Percentiles rank a stretch among this genome's conserved stretches.
Evolutionary conservation across 768 basidiomycete genomes (phyloP).

Genomic region (Pisolithus albus): DNA sequence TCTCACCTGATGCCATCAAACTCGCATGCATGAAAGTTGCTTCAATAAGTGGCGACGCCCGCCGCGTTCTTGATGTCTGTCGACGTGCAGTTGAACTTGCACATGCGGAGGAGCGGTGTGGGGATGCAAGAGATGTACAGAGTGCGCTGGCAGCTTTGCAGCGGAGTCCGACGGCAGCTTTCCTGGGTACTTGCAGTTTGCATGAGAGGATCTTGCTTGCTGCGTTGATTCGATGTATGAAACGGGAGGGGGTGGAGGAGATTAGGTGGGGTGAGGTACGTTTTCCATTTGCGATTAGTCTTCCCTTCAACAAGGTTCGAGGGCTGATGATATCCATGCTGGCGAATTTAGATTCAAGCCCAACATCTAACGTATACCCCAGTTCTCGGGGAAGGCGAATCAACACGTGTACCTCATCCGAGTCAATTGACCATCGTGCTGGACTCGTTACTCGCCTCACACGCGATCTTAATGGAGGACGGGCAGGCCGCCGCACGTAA

Average conservation of each 20-base stretch:
- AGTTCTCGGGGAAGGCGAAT: slow-evolving; percentile 54
- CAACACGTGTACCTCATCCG: slow-evolving; percentile 48
- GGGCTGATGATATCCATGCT: not conserved
- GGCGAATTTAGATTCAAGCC: slow-evolving; percentile 48
- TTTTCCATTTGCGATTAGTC: too few species aligned
- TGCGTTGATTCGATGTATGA: slow-evolving; percentile 73
- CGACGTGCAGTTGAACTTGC: slow-evolving; percentile 85
- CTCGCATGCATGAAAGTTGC: slow-evolving; percentile 78
- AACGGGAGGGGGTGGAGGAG: slow-evolving; percentile 80
- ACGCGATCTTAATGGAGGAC: slow-evolving; percentile 70
- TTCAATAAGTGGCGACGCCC: slow-evolving; percentile 86
- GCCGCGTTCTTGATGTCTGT: slow-evolving; percentile 89
- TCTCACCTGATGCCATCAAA: slow-evolving; percentile 68
- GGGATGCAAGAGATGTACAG: slow-evolving; percentile 64
- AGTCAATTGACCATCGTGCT: slow-evolving; percentile 65
- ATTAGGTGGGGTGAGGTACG: slow-evolving; percentile 75
- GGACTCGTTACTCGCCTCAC: slow-evolving; percentile 69
- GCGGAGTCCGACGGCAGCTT: slow-evolving; percentile 84
- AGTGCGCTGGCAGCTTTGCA: slow-evolving; percentile 82
- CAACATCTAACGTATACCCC: slow-evolving; percentile 71
- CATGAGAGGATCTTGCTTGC: slow-evolving; percentile 88
- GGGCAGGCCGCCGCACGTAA: slow-evolving; percentile 49
- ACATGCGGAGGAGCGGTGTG: slow-evolving; percentile 42
- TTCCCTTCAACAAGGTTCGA: too few species aligned
- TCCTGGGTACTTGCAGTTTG: slow-evolving; percentile 72